These are phyloP conservation scores for Sanghuangporus weigelae DNA, from an alignment of 1,284 basidiomycete genomes.

Conservation along the genomic window DNA sequence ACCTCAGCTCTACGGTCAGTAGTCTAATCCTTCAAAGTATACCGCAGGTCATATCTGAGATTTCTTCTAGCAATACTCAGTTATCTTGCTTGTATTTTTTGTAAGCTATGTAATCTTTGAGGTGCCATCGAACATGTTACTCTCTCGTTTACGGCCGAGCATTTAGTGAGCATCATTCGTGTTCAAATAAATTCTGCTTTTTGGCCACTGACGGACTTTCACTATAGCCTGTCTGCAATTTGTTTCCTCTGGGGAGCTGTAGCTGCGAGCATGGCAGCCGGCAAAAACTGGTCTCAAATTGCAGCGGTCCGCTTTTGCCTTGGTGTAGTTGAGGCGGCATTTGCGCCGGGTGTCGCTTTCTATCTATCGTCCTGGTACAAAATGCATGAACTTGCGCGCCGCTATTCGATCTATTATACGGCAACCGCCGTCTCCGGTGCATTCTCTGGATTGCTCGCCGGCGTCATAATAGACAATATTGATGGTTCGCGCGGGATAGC, in stretches of 20 bases:
- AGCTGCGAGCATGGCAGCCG: conserved; percentile 22
- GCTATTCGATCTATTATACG: conserved; percentile 32
- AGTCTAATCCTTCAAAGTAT: not conserved
- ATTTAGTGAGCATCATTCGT: not conserved
- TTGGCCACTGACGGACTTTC: not conserved
- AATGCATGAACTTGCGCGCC: conserved; percentile 21
- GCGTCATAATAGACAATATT: conserved; percentile 47
- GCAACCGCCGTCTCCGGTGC: conserved; percentile 44
- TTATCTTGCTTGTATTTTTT: conserved; percentile 20
- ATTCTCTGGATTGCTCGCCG: conserved; percentile 53
- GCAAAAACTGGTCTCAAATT: conserved; percentile 19
- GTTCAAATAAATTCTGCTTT: not conserved
- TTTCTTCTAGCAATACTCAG: conserved; percentile 15
- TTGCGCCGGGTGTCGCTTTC: conserved; percentile 57
- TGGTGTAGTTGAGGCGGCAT: conserved; percentile 56
- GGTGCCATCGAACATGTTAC: conserved; percentile 14
- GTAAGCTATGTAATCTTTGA: conserved; percentile 10
- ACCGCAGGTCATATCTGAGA: not conserved
- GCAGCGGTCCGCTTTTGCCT: conserved; percentile 21
- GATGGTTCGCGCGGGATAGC: conserved; percentile 48
- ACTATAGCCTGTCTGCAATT: conserved; percentile 18
- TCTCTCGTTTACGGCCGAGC: conserved; percentile 1
- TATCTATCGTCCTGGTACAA: conserved; percentile 49
- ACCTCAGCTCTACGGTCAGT: not conserved
- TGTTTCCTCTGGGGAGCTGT: conserved; percentile 23